Evolutionary conservation across 169 alveolate species (phyloP), one percentile per base, ranked within the genome.

Genomic region (Eimeria falciformis): DNA sequence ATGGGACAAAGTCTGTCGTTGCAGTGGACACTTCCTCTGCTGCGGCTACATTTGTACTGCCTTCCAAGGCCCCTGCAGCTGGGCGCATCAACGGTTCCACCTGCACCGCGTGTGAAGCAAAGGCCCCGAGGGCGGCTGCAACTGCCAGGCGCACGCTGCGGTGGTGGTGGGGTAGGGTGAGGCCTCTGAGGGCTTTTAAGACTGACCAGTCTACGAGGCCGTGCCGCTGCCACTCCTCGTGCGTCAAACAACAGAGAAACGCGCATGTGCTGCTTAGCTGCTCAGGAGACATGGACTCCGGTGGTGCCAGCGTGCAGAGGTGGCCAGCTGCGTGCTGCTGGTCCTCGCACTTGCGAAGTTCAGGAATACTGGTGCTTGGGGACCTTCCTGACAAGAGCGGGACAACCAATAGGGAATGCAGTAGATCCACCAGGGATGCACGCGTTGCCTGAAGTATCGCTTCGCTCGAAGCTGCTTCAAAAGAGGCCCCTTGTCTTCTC

Each of bases 131-230:
- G 5, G 87, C 87, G 7, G 53, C 25, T 21, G 87, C 87, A 78
- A 71, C 87, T n/a, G 87, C 87, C 50, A 78, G 23, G 53, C 87
- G 87, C 33, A 78, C 53, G 29, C 50, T 78, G 46, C 87, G 87
- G 87, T 55, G 87, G 47, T 58, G 9, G 9, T 0, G 50, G 9
- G 69, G 53, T 12, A 58, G 69, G 12, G 46, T 29, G 25, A 47
- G 50, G 71, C 25, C 47, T 68, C 87, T 12, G 69, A 78, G 43
- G n/a, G 27, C 71, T 47, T 37, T 21, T 55, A 78, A 21, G 5
- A 50, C 27, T 11, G 40, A 46, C 6, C 5, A 4, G 27, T 21
- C 47, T 7, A 47, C 12, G 17, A 78, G 50, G 71, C 87, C 21
- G 29, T 33, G 62, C 50, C 87, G 45, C 69, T 46, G 66, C 87